Conservation (phyloP, 805 yeast species). For the Hanseniaspora nectarophila region DNA sequence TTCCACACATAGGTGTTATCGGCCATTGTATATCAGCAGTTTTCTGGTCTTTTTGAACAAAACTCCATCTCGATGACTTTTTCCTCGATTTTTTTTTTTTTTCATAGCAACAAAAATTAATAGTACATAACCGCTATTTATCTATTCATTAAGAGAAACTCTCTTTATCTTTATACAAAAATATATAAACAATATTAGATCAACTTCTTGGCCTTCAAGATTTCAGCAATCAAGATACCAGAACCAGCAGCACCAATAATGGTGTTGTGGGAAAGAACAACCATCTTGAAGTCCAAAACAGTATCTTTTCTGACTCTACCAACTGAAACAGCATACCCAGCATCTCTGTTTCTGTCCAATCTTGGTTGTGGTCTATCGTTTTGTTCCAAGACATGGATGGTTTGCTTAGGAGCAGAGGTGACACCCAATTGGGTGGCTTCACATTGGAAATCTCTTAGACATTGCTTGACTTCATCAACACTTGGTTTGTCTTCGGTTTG, state of each 20-base stretch:
- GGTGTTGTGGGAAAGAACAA: conserved; percentile 93
- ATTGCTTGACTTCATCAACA: conserved; percentile 62
- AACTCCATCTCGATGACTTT: no score
- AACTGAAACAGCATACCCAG: conserved; percentile 86
- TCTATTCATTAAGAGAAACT: no score
- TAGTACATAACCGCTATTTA: no score
- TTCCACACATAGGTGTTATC: not conserved
- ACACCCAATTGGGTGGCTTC: conserved; percentile 74
- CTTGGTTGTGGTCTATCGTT: conserved; percentile 94
- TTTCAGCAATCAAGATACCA: conserved; percentile 89
- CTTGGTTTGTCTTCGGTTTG: conserved; percentile 65
- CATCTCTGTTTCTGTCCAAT: conserved; percentile 89
- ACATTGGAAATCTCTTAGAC: conserved; percentile 61
- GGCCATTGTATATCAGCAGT: no score
- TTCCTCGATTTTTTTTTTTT: no score
- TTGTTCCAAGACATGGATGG: conserved; percentile 86
- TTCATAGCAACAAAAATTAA: no score
- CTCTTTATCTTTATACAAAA: not conserved
- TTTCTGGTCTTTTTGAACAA: no score
- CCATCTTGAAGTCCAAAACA: conserved; percentile 88
- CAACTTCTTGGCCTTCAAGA: conserved; percentile 62
- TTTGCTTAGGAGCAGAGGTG: conserved; percentile 82
- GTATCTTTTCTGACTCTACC: conserved; percentile 92
- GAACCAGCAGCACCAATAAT: conserved; percentile 98
- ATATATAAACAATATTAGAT: conserved; percentile 33